Percentiles rank a stretch among this genome's conserved stretches.
Evolutionary conservation across 345 rosid genomes (phyloP).

Genomic region (Populus pruinosa): DNA sequence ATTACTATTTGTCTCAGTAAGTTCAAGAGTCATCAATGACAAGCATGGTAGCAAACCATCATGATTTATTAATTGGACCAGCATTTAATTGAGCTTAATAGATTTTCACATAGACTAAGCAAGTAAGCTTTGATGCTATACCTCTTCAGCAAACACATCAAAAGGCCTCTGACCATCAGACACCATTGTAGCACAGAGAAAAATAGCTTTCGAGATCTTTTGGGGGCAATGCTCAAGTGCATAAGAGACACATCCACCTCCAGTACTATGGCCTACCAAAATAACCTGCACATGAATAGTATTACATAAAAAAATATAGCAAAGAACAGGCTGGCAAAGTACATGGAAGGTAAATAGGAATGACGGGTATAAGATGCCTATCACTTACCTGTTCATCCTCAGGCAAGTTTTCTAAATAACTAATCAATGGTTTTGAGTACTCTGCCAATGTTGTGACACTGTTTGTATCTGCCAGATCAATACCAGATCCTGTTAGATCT

Average conservation of each 20-base stretch:
- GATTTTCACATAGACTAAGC: neutral
- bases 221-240: conserved; percentile 75
- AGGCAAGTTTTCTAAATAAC: conserved; percentile 57
- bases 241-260: conserved; percentile 86
- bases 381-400: conserved; percentile 81
- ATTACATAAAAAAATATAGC: neutral
- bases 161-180: conserved; percentile 85
- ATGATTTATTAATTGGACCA: neutral
- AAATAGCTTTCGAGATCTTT: conserved; percentile 77
- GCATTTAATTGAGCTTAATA: neutral
- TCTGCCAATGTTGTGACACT: conserved; percentile 65
- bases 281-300: conserved; percentile 51
- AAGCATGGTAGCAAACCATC: neutral
- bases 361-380: neutral
- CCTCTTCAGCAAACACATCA: conserved; percentile 95
- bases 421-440: conserved; percentile 74
- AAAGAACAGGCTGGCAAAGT: neutral
- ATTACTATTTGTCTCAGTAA: neutral
- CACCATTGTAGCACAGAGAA: conserved; percentile 89
- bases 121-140: conserved; percentile 18
- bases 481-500: conserved; percentile 86
- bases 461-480: conserved; percentile 64
- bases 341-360: neutral
- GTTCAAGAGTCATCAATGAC: neutral
- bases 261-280: conserved; percentile 84